phyloP scores from a whole-genome alignment of 2,329 filamentous ascomycete genomes.

The Microdochium nivale region DNA sequence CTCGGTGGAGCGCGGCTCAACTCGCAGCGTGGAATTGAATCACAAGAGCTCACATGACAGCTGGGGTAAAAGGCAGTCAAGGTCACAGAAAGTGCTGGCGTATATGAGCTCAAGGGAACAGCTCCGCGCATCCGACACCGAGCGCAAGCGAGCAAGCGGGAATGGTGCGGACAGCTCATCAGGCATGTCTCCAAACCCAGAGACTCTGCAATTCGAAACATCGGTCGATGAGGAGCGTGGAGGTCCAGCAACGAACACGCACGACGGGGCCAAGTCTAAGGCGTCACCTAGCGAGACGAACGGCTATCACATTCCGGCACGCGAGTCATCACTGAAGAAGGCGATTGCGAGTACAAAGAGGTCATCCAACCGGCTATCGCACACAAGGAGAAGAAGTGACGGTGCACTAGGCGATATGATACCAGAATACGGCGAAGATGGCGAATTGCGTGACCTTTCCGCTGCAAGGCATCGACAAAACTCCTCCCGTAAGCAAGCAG shows the following conservation, averaged over 20 bases:
- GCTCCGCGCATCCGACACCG: conserved; percentile 52
- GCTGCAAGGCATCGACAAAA: conserved; percentile 13
- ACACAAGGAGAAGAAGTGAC: conserved; percentile 40
- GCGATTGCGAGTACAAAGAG: conserved; percentile 30
- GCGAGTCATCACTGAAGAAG: conserved; percentile 60
- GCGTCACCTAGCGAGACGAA: neutral
- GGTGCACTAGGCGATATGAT: conserved; percentile 26
- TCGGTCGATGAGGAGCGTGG: neutral
- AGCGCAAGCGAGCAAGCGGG: conserved; percentile 46
- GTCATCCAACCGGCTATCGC: conserved; percentile 37
- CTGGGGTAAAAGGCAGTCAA: conserved; percentile 49
- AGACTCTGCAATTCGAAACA: neutral
- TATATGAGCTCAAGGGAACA: conserved; percentile 68
- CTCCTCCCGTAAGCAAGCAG: conserved; percentile 11
- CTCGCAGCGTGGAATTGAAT: conserved; percentile 38
- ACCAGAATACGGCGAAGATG: conserved; percentile 30
- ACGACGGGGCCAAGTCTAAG: neutral
- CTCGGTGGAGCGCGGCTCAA: conserved; percentile 49
- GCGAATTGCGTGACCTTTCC: conserved; percentile 7
- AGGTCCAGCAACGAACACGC: conserved; percentile 14
- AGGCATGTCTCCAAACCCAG: neutral
- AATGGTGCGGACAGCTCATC: conserved; percentile 11
- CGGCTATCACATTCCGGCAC: conserved; percentile 50
- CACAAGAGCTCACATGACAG: conserved; percentile 50
- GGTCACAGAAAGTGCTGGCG: conserved; percentile 52